Evolutionary conservation across 331 rosid genomes (phyloP), one percentile per base, ranked within the genome.

Genomic region (Malus hybrid): DNA sequence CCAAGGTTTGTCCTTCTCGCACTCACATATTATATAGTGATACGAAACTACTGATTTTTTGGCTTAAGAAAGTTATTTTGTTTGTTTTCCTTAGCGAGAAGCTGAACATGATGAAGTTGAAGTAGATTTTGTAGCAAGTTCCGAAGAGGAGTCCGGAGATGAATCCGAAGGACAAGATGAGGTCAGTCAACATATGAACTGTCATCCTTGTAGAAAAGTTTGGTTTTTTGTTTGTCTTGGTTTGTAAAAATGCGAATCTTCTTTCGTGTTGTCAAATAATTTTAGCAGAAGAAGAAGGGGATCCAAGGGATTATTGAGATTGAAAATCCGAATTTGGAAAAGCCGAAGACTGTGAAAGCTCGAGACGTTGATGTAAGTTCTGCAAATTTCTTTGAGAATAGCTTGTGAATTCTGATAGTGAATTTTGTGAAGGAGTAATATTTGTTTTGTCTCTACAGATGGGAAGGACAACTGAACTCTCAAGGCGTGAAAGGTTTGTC

Each of bases 401-500:
- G 44, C 55, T 36, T 39, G 46, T 39, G 13, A 39, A 39, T 39
- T 63, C 15, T 26, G 6, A 13, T 1, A 1, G 52, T 70, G 22
- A 63, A 15, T 34, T 72, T 18, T 12, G 2, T 63, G 55, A 1
- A 3, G 10, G 20, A 72, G 26, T 57, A 36, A 22, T 36, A 0
- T 56, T 26, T 61, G 19, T 34, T 68, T 11, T 58, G 34, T 72
- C 57, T 26, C 34, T 60, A 72, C 90, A 89, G 94, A 76, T 78
- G 44, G 87, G 70, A 36, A 87, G 67, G 81, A 86, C 83, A 44
- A 82, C 86, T 63, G 91, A 87, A 82, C 94, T 87, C 75, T 89
- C 94, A 53, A 87, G 90, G 86, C 91, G 94, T 18, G 94, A 89
- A 83, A 87, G 94, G 94, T 89, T 63, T 36, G 74, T 55, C 28